Base-by-base conservation (phyloP, 2,329 filamentous ascomycete species). In the Talaromyces atroroseus region DNA sequence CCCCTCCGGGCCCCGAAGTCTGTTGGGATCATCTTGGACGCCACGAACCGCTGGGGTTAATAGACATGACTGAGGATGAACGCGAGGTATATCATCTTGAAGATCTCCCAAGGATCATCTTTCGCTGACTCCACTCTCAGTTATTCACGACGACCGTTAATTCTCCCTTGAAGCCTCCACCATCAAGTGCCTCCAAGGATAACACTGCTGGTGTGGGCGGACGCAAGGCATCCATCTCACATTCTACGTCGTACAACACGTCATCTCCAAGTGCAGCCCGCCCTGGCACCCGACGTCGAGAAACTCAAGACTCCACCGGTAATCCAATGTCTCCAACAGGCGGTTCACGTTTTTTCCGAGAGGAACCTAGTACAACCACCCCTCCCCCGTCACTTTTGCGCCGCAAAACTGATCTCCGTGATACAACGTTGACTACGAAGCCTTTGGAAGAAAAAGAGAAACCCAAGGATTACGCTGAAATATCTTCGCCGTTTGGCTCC, bases 141-240 rank as follows among this genome's bases (percentile, higher is more conserved):
- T 78, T 88, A 61, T 96, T 96, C 73, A 75, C 84, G 51, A 83
- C 82, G 51, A 94, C 95, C 61, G 91, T 99, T 68, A 99, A 97
- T 72, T 96, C 94, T 36, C 88, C 91, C 34, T 78, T 96, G 63
- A 97, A 97, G 74, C 88, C 89, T 8, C 89, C 89, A 20, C 83
- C 85, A 32, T 87, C 89, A 66, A 82, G 78, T 59, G 71, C 77
- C 23, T 80, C 78, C 65, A 92, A 89, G 76, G 84, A 75, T 72
- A 71, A 68, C 58, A 57, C 61, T 32, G 61, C 57, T 51, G 51
- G 66, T n/a, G 80, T 72, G 59, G 80, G 71, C 71, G 81, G 73
- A 71, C 88, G 92, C 57, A 96, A 96, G 75, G 80, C 85, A 16
- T 96, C 92, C 0, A 74, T 96, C 49, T 94, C 92, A 20, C 77